phyloP scores from a whole-genome alignment of 129 eudicot species.

The carrot (Daucus carota) region DNA sequence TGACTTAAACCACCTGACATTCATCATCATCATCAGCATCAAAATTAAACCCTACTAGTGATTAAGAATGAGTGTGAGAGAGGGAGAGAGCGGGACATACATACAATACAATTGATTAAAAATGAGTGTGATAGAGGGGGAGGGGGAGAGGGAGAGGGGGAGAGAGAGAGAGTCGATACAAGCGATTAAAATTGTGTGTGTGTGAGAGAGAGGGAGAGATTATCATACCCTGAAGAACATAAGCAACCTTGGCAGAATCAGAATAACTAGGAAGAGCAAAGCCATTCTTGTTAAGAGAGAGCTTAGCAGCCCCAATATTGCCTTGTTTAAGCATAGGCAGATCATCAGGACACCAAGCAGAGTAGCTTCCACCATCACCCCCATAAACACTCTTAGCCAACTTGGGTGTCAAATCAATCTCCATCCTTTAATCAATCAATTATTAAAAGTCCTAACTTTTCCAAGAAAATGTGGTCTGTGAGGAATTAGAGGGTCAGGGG shows the following conservation, averaged over 20 bases:
- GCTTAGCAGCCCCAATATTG: constrained; percentile 73
- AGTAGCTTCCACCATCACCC: constrained; percentile 63
- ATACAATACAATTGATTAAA: too few relatives aligned
- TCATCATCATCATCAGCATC: neutral
- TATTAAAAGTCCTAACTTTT: neutral
- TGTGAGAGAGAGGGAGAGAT: too few relatives aligned
- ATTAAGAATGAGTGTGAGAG: too few relatives aligned
- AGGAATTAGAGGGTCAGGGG: neutral
- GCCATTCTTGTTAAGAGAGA: constrained; percentile 50
- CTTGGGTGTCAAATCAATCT: constrained; percentile 61
- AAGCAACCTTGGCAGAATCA: constrained; percentile 55
- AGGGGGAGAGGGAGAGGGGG: neutral
- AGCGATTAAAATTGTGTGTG: too few relatives aligned
- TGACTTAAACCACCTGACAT: neutral
- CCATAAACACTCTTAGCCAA: constrained; percentile 42
- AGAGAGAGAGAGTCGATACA: too few relatives aligned
- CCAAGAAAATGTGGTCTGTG: neutral
- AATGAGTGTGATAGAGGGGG: too few relatives aligned
- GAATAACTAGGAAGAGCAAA: constrained; percentile 69
- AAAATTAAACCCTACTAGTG: too few relatives aligned
- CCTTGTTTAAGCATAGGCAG: constrained; percentile 62
- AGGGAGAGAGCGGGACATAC: neutral
- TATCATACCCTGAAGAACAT: constrained; percentile 39
- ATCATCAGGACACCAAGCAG: constrained; percentile 66
- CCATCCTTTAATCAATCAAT: too few relatives aligned